Base-by-base conservation (phyloP, 495 filamentous ascomycete genomes). In the Mycothermus thermophilus region DNA sequence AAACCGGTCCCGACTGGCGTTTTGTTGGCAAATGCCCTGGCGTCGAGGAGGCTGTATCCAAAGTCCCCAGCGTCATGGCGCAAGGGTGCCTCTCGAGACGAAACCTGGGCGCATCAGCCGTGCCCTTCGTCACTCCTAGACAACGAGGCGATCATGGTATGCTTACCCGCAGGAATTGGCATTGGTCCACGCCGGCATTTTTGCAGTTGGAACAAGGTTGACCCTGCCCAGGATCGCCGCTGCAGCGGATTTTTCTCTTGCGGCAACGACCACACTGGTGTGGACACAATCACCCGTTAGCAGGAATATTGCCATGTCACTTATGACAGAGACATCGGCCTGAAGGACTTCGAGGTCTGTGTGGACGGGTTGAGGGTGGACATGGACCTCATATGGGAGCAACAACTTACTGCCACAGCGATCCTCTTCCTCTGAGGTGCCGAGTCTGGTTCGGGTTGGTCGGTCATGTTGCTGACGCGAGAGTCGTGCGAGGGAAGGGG, bases 181-280 rank as follows among this genome's bases (percentile, higher is more conserved):
- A 94, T 16, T 63, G 61, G 12, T 77, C 69, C 22, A 66, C 65
- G 20, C 79, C 78, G 34, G 86, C 75, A 41, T 60, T 69, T 42
- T 77, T 80, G 63, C 90, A 97, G 57, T 86, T 93, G 11, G 69
- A 58, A 51, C 90, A 97, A 19, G 81, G 82, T 15, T 63, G 62
- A 8, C 77, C 80, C 50, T 82, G 69, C 17, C 77, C 78, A 4
- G 67, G 65, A 53, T 95, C 87, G 21, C 88, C 90, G 41, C 82
- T 93, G 62, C 90, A 97, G 52, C 84, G 80, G 48, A 97, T 97
- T 64, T 97, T 97, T 34, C 90, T 71, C 55, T 86, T 86, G 32
- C 90, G 77, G 52, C 90, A 97, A 40, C 90, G 75, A 19, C 71
- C 72, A 57, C 90, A 97, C 90, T 96, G 42, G 41, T n/a, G n/a